Evolutionary conservation across 306 rosid species (phyloP), one percentile per base, ranked within the genome.

Genomic region (Fragaria nilgerrensis): DNA sequence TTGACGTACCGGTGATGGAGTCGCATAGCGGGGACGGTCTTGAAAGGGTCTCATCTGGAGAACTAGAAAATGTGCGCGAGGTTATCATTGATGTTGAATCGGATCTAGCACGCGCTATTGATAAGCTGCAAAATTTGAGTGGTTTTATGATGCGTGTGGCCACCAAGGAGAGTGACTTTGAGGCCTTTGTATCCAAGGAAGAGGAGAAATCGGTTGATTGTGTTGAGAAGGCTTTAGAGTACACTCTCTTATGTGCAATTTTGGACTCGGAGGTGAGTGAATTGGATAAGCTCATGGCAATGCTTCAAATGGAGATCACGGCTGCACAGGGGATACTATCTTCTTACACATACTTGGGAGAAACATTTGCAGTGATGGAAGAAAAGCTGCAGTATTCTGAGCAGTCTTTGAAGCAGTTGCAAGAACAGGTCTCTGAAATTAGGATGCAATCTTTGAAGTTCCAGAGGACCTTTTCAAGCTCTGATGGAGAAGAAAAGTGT

Each of bases 141-240:
- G 89, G 85, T 65, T 88, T 91, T 45, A 78, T 83, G 90, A 92
- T 92, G 98, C 85, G 77, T 65, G 84, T 92, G 80, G 97, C 88
- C 20, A 87, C 90, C 20, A 78, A 78, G 83, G 97, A 87, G 75
- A 77, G 78, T 70, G 94, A 90, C 37, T 85, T 87, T 71, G 98
- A 92, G 84, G 86, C 84, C 39, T 77, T 86, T 65, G 79, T 70
- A 77, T 68, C 70, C 36, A 85, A 74, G 56, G 76, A 83, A 72
- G 97, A 82, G 59, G 65, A 63, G 52, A 17, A 67, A 62, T 86
- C 74, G 1, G 74, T 52, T 66, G 91, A 81, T 63, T 89, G 76
- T 80, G 73, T 70, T 68, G 85, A 64, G 67, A 88, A 78, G 87
- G 91, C 84, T 47, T 49, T 90, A 70, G 93, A 86, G 66, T 85